Base-by-base conservation (phyloP, 306 rosid species). In the Hippophae gyantsensis region DNA sequence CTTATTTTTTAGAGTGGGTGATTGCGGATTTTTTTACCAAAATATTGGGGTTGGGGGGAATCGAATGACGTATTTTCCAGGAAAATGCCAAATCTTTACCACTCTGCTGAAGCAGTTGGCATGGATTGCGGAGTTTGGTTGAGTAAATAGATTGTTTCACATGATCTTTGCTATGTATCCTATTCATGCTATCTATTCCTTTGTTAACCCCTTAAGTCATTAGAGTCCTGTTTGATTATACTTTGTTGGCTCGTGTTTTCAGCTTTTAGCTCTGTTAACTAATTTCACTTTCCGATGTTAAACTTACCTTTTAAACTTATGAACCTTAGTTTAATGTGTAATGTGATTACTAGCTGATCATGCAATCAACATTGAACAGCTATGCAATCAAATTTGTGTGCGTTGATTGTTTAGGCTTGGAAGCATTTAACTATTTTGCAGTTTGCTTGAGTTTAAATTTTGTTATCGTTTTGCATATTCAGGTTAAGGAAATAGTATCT, bases 401-500 rank as follows among this genome's bases (percentile, higher is more conserved):
- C 18, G 48, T 47, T 68, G 41, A 52, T 51, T 43, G 45, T 11
- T 46, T 13, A 10, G 23, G 23, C 6, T 56, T 46, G 64, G 50
- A 52, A 7, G 52, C 13, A 18, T 64, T 27, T 38, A 54, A 51
- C 47, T n/a, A 6, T 50, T 55, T 46, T 6, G 26, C 51, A 23
- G 6, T 18, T 18, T 18, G 10, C 32, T 51, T 26, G 9, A 40
- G 14, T 57, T 64, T 52, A 60, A 50, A 67, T 60, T 43, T 52
- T 73, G 54, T 58, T 61, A 40, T 43, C 27, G 38, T 57, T 25
- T 27, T 75, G 43, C 67, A 56, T 61, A 61, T 64, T 18, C 68
- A 92, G 99, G 90, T 61, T 63, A 79, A 78, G 79, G 99, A 93
- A 78, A 88, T 88, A 54, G 0, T 93, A 43, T 88, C 99, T 58